Conservation (phyloP, 2,329 filamentous ascomycete genomes). For the Fusarium sp. region DNA sequence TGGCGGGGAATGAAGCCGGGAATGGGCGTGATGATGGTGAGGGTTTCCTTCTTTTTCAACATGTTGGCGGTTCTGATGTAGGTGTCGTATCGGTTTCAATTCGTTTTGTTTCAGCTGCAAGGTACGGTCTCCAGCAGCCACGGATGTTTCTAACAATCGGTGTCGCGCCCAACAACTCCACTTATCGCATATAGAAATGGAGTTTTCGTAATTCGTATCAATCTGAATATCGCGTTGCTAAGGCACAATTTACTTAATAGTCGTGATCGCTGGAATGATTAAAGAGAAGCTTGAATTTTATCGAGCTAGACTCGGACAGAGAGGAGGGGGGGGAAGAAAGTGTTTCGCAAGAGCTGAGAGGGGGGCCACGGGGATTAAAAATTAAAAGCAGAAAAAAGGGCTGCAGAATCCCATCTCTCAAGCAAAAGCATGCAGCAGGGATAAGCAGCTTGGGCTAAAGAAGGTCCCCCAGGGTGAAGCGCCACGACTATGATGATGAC, state of each 20-base stretch:
- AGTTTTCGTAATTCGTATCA: background rate
- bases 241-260: background rate
- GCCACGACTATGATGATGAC: constrained; percentile 44
- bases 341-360: constrained; percentile 7
- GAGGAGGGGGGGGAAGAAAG: constrained; percentile 1
- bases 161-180: constrained; percentile 3
- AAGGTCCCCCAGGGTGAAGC: constrained; percentile 6
- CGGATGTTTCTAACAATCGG: background rate
- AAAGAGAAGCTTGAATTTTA: background rate
- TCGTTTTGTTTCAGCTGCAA: constrained; percentile 35
- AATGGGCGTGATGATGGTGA: constrained; percentile 78
- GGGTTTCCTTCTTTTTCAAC: constrained; percentile 73
- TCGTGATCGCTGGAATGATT: constrained; percentile 16
- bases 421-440: constrained; percentile 2
- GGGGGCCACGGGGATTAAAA: constrained; percentile 12
- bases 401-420: background rate
- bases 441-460: constrained; percentile 1
- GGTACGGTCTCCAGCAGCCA: constrained; percentile 15
- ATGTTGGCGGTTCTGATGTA: constrained; percentile 53
- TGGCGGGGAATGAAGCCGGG: constrained; percentile 78
- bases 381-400: background rate
- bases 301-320: constrained; percentile 1
- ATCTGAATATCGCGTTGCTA: constrained; percentile 17
- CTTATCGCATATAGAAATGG: constrained; percentile 1
- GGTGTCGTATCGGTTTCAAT: constrained; percentile 12